These are phyloP conservation scores for Trypanosoma theileri DNA, from an alignment of 208 protist genomes.

Conservation along the genomic window DNA sequence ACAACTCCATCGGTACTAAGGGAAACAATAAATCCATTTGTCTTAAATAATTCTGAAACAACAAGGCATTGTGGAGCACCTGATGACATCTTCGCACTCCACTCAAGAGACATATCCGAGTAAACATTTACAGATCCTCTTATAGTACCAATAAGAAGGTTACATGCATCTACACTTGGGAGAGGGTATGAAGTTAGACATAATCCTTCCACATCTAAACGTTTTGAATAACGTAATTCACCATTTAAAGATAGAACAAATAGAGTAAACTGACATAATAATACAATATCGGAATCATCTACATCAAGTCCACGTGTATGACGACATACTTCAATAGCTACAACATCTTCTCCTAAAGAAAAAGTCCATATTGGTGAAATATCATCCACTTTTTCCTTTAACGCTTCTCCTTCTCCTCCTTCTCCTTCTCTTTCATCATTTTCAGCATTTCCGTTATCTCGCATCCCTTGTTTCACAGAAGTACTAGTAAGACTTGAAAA, in stretches of 20 bases:
- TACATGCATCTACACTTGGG: slow-evolving; percentile 44
- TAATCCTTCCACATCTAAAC: slow-evolving; percentile 74
- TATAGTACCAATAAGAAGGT: slow-evolving; percentile 83
- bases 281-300: slow-evolving; percentile 71
- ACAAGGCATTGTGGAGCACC: slow-evolving; percentile 54
- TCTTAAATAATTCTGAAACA: slow-evolving; percentile 61
- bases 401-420: slow-evolving; percentile 19
- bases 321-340: slow-evolving; percentile 69
- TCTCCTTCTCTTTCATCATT: too few relatives aligned
- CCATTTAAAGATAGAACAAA: slow-evolving; percentile 69
- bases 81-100: slow-evolving; percentile 66
- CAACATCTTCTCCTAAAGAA: slow-evolving; percentile 85
- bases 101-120: slow-evolving; percentile 82
- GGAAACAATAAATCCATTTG: slow-evolving; percentile 78
- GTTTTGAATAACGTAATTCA: slow-evolving; percentile 42
- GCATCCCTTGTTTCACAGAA: not conserved
- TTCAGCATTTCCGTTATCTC: not conserved
- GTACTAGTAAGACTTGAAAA: slow-evolving; percentile 58
- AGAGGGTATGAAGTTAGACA: slow-evolving; percentile 65
- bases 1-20: slow-evolving; percentile 66
- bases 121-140: slow-evolving; percentile 81
- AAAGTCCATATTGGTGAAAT: slow-evolving; percentile 59
- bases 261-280: slow-evolving; percentile 74
- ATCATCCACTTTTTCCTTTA: not conserved
- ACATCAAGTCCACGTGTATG: slow-evolving; percentile 40